Evolutionary conservation across 148 eudicot genomes (phyloP).

Genomic region (Fagopyrum homotropicum): DNA sequence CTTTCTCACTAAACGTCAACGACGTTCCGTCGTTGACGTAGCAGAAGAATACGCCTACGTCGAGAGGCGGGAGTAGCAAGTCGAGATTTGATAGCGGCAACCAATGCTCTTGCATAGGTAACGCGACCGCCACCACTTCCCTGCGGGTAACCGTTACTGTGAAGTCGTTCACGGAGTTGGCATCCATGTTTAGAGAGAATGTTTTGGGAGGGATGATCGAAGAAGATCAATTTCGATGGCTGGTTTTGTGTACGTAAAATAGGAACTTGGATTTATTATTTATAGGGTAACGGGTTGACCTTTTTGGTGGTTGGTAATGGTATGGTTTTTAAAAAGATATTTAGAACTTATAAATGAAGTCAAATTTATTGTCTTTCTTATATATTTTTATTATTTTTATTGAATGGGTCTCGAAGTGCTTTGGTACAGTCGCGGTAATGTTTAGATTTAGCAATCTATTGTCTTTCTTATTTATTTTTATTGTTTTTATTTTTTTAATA

Average conservation of each 20-base stretch:
- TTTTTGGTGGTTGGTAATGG: no score
- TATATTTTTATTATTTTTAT: no score
- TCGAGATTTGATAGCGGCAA: constrained; percentile 55
- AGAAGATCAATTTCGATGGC: neutral
- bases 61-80: constrained; percentile 42
- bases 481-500: no score
- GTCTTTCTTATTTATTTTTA: no score
- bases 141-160: neutral
- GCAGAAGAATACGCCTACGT: constrained; percentile 48
- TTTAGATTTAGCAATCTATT: no score
- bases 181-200: neutral
- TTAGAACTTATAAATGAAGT: no score
- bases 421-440: no score
- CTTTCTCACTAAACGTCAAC: constrained; percentile 15
- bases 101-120: constrained; percentile 41
- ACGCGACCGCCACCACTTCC: constrained; percentile 27
- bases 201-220: neutral
- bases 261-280: neutral
- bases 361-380: no score
- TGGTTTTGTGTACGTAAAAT: neutral
- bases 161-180: neutral
- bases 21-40: constrained; percentile 22
- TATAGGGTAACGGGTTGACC: no score
- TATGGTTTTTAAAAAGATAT: no score
- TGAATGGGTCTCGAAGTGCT: no score